Percentiles rank a stretch among this genome's conserved stretches.
These are phyloP conservation scores for Eucalyptus cloeziana DNA, from an alignment of 345 rosid genomes.

Conservation along the genomic window DNA sequence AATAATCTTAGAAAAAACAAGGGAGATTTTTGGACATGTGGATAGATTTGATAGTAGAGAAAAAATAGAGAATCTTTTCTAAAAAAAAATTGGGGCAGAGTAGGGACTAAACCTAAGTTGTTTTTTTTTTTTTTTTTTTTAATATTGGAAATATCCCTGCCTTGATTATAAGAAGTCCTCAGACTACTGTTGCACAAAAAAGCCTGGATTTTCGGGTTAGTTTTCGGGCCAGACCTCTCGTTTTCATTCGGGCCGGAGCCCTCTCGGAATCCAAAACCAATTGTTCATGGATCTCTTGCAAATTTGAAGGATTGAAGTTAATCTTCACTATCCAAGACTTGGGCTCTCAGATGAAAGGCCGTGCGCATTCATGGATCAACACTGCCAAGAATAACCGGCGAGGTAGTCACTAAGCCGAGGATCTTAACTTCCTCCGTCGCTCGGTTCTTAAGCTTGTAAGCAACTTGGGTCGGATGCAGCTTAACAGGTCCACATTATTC, in stretches of 20 bases:
- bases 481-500: not conserved
- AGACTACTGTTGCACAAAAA: not conserved
- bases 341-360: not conserved
- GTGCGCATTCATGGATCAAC: not conserved
- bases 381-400: not conserved
- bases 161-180: not conserved
- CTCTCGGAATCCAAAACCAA: not conserved
- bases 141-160: not conserved
- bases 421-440: not conserved
- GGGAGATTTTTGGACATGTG: not conserved
- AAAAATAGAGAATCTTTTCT: not conserved
- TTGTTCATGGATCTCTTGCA: not conserved
- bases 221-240: not conserved
- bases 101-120: not conserved
- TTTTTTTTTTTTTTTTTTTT: fast-evolving
- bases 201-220: not conserved
- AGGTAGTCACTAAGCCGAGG: not conserved
- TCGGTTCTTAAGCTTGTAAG: not conserved
- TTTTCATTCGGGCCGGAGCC: not conserved
- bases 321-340: not conserved
- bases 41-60: not conserved
- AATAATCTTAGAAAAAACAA: not conserved
- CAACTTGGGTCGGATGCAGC: not conserved
- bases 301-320: not conserved
- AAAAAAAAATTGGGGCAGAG: not conserved